A percentile compares a stretch with the other conserved stretches of the same genome.
These are phyloP conservation scores for Cladophialophora immunda DNA, from an alignment of 2,329 filamentous ascomycete species.

Conservation along the genomic window DNA sequence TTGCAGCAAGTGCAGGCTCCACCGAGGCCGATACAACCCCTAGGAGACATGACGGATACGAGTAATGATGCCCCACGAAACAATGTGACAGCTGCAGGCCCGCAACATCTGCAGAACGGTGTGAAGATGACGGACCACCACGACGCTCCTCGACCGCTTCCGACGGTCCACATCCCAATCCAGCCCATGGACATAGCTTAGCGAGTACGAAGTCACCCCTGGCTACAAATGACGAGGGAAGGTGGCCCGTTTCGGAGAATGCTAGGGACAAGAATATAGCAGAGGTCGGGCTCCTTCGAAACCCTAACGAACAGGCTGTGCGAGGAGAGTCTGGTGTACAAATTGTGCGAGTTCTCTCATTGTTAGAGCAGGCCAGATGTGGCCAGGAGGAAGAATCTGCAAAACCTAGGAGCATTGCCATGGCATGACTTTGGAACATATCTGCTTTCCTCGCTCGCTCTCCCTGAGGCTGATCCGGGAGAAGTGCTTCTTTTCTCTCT, in stretches of 20 bases:
- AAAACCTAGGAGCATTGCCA: not conserved
- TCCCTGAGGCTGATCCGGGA: not conserved
- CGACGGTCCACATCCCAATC: constrained; percentile 12
- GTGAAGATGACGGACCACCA: constrained; percentile 9
- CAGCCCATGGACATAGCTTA: constrained; percentile 33
- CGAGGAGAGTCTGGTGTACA: not conserved
- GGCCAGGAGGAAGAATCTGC: not conserved
- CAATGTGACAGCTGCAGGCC: constrained; percentile 17
- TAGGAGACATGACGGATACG: constrained; percentile 10
- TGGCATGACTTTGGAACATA: not conserved
- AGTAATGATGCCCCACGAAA: constrained; percentile 6
- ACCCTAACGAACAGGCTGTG: not conserved
- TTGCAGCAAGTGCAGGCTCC: not conserved
- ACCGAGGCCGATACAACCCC: not conserved
- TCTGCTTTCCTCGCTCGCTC: not conserved
- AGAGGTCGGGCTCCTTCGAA: not conserved
- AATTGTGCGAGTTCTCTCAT: not conserved
- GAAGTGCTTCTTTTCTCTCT: not conserved
- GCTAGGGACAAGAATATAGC: not conserved
- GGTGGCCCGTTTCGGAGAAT: not conserved
- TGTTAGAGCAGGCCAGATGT: not conserved
- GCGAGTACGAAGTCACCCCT: not conserved
- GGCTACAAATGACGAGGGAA: not conserved
- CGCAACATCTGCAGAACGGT: constrained; percentile 15
- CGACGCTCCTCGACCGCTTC: constrained; percentile 13